Evolutionary conservation across 225 moss, liverwort and hornwort genomes (phyloP).

Genomic region (Bryum argenteum): DNA sequence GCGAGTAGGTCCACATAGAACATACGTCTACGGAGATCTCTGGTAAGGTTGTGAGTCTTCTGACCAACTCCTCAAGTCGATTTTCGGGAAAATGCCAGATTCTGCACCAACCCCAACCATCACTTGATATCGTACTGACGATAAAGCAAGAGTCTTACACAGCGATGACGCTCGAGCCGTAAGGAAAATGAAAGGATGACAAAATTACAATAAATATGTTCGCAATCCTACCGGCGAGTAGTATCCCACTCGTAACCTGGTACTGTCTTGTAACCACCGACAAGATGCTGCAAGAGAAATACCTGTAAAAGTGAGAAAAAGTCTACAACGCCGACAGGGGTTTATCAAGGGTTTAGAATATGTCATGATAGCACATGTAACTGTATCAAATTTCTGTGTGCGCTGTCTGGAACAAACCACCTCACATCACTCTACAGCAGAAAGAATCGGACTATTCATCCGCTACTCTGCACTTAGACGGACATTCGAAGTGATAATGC

Average conservation of each 20-base stretch:
- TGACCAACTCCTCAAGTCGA: conserved; percentile 64
- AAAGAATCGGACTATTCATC: conserved; percentile 7
- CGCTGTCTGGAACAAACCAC: conserved; percentile 8
- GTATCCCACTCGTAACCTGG: conserved; percentile 85
- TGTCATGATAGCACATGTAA: conserved; percentile 16
- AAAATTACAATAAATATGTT: conserved; percentile 16
- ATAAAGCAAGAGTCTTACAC: conserved; percentile 11
- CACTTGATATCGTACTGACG: conserved; percentile 14
- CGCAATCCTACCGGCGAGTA: conserved; percentile 62
- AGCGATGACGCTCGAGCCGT: conserved; percentile 7
- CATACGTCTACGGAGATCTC: conserved; percentile 59
- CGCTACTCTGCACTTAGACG: conserved; percentile 2
- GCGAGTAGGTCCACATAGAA: conserved; percentile 3
- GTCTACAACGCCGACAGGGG: conserved; percentile 22
- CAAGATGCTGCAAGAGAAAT: conserved; percentile 69
- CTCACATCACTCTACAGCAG: conserved; percentile 11
- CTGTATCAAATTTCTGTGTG: conserved; percentile 2
- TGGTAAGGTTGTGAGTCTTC: conserved; percentile 56
- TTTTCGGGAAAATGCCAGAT: conserved; percentile 81
- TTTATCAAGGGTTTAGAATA: conserved; percentile 40
- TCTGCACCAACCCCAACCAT: conserved; percentile 47
- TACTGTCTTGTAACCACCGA: conserved; percentile 67
- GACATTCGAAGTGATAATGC: conserved; percentile 11
- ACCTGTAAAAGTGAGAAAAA: neutral
- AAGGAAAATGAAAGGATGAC: neutral